A percentile compares a stretch with the other conserved stretches of the same genome.
Evolutionary conservation across 495 filamentous ascomycete species (phyloP).

Genomic region (Parathielavia hyrcaniae): DNA sequence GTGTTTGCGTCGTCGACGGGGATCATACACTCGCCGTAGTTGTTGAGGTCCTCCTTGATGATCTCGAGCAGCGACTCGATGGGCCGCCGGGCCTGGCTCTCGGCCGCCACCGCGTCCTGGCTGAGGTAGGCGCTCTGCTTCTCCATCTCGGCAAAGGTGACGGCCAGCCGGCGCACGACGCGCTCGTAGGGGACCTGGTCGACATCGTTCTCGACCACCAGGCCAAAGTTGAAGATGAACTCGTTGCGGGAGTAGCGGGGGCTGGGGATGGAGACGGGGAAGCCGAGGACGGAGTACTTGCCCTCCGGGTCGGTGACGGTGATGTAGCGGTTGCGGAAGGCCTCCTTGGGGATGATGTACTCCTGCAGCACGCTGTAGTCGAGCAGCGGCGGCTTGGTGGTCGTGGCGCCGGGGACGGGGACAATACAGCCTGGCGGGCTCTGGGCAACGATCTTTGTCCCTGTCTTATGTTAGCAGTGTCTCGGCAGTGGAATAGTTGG

Average conservation of each 20-base stretch:
- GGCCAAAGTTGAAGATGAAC: slow-evolving; percentile 95
- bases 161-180: slow-evolving; percentile 77
- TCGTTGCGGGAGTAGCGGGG: slow-evolving; percentile 79
- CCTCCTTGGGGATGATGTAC: slow-evolving; percentile 87
- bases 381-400: slow-evolving; percentile 58
- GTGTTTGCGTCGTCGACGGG: slow-evolving; percentile 91
- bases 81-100: slow-evolving; percentile 43
- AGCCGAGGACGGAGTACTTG: slow-evolving; percentile 75
- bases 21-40: slow-evolving; percentile 97
- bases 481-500: neutral
- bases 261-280: slow-evolving; percentile 79
- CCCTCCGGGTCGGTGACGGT: slow-evolving; percentile 64
- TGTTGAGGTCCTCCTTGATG: slow-evolving; percentile 90
- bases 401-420: slow-evolving; percentile 46
- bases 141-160: slow-evolving; percentile 80
- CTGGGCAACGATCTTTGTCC: slow-evolving; percentile 72
- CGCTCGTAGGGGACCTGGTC: slow-evolving; percentile 63
- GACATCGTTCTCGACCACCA: slow-evolving; percentile 69
- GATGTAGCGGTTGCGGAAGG: slow-evolving; percentile 82
- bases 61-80: slow-evolving; percentile 82
- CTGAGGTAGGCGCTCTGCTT: slow-evolving; percentile 75
- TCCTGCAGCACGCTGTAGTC: slow-evolving; percentile 76
- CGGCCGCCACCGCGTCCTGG: slow-evolving; percentile 39
- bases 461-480: slow-evolving; percentile 37
- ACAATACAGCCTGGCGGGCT: slow-evolving; percentile 70